Percentiles rank a stretch among this genome's conserved stretches.
Conservation (phyloP, 495 filamentous ascomycete species). For the Delitschia confertaspora region DNA sequence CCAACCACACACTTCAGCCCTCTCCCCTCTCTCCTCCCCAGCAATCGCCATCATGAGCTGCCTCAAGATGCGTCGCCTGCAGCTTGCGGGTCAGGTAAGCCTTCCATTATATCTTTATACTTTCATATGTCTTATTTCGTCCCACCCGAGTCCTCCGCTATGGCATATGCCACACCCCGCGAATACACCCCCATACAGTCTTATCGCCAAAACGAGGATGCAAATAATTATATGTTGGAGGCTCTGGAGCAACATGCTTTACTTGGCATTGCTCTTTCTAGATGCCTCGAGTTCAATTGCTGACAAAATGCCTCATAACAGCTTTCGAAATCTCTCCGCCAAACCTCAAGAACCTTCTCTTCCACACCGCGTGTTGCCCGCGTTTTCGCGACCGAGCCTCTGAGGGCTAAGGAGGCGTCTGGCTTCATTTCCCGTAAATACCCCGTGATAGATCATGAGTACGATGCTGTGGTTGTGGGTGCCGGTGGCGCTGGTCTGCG, state of each 20-base stretch:
- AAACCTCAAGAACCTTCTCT: conserved; percentile 50
- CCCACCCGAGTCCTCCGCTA: conserved; percentile 18
- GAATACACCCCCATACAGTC: conserved; percentile 1
- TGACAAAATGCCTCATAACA: conserved; percentile 11
- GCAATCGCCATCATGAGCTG: conserved; percentile 25
- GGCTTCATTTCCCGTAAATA: conserved; percentile 78
- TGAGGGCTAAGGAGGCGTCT: conserved; percentile 86
- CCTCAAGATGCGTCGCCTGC: conserved; percentile 26
- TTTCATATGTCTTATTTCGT: background rate
- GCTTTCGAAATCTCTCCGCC: conserved; percentile 25
- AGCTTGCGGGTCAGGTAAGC: conserved; percentile 28
- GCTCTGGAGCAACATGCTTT: too few species aligned
- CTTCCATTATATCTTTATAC: background rate
- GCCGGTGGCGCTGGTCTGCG: conserved; percentile 90
- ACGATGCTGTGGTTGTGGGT: conserved; percentile 84
- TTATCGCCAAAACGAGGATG: too few species aligned
- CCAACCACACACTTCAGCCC: conserved; percentile 8
- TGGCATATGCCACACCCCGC: conserved; percentile 14
- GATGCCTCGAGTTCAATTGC: conserved; percentile 9
- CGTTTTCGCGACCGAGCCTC: conserved; percentile 72
- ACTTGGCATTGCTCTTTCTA: background rate
- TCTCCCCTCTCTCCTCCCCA: conserved; percentile 11
- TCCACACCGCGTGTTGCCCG: conserved; percentile 69
- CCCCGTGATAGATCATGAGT: conserved; percentile 66
- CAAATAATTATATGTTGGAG: too few species aligned